phyloP scores from a whole-genome alignment of 345 rosid genomes.

The Dovyalis caffra region DNA sequence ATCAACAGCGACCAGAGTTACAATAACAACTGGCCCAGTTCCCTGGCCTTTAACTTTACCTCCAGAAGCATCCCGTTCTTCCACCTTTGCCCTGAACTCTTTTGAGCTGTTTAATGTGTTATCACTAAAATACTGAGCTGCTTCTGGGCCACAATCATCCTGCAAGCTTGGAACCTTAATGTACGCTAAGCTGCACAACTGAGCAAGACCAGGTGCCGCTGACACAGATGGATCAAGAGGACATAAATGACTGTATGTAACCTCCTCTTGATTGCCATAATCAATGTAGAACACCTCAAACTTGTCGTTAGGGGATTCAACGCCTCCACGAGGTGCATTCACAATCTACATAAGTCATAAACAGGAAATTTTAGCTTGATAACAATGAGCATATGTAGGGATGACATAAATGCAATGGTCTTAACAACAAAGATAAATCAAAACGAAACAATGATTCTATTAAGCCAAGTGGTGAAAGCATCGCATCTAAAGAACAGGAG shows the following conservation, averaged over 20 bases:
- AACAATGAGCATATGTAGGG: neutral
- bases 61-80: conserved; percentile 83
- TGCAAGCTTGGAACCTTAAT: conserved; percentile 78
- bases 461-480: neutral
- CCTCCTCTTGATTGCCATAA: conserved; percentile 91
- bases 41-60: conserved; percentile 97
- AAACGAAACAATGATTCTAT: neutral
- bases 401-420: neutral
- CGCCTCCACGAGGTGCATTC: conserved; percentile 71
- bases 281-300: conserved; percentile 96
- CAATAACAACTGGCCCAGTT: conserved; percentile 66
- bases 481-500: neutral
- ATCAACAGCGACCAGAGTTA: conserved; percentile 70
- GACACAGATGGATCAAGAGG: conserved; percentile 78
- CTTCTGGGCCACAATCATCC: conserved; percentile 83
- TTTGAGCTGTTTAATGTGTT: conserved; percentile 55
- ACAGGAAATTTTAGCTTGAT: neutral
- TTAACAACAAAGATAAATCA: neutral
- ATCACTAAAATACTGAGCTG: conserved; percentile 74
- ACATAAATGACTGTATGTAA: conserved; percentile 64
- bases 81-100: conserved; percentile 74
- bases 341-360: conserved; percentile 57
- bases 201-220: conserved; percentile 77
- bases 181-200: conserved; percentile 91
- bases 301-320: conserved; percentile 63